Evolutionary conservation across 2,329 filamentous ascomycete species (phyloP), one percentile per base, ranked within the genome.

Genomic region (Phoma sp.): DNA sequence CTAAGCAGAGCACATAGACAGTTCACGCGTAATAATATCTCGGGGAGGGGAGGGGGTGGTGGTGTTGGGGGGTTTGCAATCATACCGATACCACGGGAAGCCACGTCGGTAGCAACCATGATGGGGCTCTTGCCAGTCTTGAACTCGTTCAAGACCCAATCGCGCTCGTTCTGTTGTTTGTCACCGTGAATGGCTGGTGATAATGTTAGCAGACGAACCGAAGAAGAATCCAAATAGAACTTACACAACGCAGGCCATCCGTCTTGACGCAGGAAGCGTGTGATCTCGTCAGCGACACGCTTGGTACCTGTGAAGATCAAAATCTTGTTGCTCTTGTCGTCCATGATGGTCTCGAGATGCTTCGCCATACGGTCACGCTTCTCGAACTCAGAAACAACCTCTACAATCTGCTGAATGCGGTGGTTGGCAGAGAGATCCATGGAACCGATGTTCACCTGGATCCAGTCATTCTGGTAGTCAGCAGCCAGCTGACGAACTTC

Each of bases 11-110:
- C 86, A 91, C 86, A 80, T 80, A 79, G 79, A 80, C 82, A 84
- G 81, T 83, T 82, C 82, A 84, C 83, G 83, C 82, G 71, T 69
- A 80, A 78, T 78, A 82, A 71, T 70, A 63, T 49, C 63, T 61
- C 67, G 60, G 67, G 77, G 60, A 71, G 59, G 66, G 77, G 59
- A 71, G 60, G 65, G 67, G 77, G 59, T 70, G 60, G 65, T 70
- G 71, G 72, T 71, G 71, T 71, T 68, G 72, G 78, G 77, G 80
- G 78, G 77, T 80, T 80, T 80, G 83, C 82, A 86, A 89, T 93
- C 92, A 96, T 96, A 97, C 95, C 95, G 82, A 99, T 97, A 91
- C 95, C 95, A 93, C 95, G 95, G 76, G 95, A 98, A 81, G 95
- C 95, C 81, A 99, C 95, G 75, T 98, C 95, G 66, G 95, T 99